Evolutionary conservation across 768 basidiomycete genomes (phyloP).

Genomic region (Russula earlei): DNA sequence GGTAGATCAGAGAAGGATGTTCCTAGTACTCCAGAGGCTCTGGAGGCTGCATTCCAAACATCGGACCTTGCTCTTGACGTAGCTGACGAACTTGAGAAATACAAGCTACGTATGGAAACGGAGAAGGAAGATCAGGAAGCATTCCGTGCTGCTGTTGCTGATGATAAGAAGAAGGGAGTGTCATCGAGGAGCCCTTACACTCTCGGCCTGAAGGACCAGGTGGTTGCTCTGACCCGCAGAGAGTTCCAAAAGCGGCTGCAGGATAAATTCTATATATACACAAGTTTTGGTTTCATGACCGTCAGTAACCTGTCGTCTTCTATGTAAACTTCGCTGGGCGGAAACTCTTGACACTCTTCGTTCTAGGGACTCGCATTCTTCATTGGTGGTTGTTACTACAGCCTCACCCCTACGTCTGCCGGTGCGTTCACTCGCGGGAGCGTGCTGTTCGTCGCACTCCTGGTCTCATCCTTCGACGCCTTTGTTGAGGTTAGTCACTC

Average conservation of each 20-base stretch:
- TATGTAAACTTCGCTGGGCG: constrained; percentile 25
- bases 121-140: constrained; percentile 61
- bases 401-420: constrained; percentile 60
- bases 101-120: constrained; percentile 45
- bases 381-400: constrained; percentile 66
- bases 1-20: constrained; percentile 50
- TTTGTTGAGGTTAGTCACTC: constrained; percentile 48
- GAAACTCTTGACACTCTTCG: neutral
- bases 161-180: constrained; percentile 74
- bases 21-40: constrained; percentile 55
- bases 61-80: constrained; percentile 40
- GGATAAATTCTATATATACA: constrained; percentile 68
- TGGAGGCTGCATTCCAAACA: constrained; percentile 51
- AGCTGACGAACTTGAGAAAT: constrained; percentile 42
- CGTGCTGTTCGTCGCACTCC: constrained; percentile 62
- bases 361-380: constrained; percentile 40
- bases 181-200: constrained; percentile 78
- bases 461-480: constrained; percentile 61
- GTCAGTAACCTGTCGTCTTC: constrained; percentile 38
- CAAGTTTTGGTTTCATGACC: constrained; percentile 52
- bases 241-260: constrained; percentile 70
- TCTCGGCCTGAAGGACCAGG: constrained; percentile 68
- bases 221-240: constrained; percentile 57
- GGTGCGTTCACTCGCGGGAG: constrained; percentile 87
- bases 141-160: constrained; percentile 66